Percentiles rank a stretch among this genome's conserved stretches.
Conservation (phyloP, 352 stramenopile genomes). For the Pilasporangium apinafurcum region DNA sequence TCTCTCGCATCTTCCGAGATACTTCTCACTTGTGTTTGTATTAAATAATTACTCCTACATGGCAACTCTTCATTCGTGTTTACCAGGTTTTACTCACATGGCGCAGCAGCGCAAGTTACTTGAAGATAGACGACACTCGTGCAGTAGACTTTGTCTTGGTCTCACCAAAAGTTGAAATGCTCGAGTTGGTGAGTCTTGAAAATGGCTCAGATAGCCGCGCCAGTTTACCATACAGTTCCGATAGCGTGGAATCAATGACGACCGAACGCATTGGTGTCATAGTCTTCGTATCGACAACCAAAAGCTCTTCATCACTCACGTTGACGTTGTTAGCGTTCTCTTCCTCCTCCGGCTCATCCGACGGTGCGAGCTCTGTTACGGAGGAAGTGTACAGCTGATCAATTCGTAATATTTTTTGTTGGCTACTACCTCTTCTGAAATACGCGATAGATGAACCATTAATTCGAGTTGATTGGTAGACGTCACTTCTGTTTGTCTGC, state of each 20-base stretch:
- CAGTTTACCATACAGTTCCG: slow-evolving; percentile 11
- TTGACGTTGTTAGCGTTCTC: background rate
- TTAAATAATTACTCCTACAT: no score
- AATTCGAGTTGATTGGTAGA: background rate
- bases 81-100: no score
- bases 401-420: slow-evolving; percentile 10
- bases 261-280: slow-evolving; percentile 1
- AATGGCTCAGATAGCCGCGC: slow-evolving; percentile 12
- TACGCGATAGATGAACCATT: slow-evolving; percentile 9
- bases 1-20: no score
- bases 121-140: no score
- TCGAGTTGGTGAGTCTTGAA: no score
- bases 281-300: slow-evolving; percentile 3
- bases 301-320: background rate
- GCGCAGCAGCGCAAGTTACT: no score
- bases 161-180: no score
- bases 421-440: slow-evolving; percentile 9
- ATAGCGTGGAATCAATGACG: slow-evolving; percentile 6
- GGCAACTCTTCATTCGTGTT: no score
- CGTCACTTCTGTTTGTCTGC: no score
- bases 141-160: no score
- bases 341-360: slow-evolving; percentile 1
- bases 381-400: slow-evolving; percentile 12
- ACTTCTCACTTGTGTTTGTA: no score
- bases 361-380: slow-evolving; percentile 3